Conservation (phyloP, 2,329 filamentous ascomycete species). For the Passalora sequoiae region DNA sequence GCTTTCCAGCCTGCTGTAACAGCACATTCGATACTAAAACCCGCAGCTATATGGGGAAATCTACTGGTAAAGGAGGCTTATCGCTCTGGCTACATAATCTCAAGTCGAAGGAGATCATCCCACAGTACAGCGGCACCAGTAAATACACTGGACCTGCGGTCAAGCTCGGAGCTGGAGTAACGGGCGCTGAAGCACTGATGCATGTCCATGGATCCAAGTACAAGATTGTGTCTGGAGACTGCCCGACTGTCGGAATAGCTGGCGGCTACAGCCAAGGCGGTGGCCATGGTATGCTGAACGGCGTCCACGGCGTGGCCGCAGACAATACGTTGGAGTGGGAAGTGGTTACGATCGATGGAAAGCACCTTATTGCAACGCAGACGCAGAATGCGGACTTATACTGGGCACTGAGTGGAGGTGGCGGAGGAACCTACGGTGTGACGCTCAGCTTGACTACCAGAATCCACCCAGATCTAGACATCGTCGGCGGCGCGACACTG, state of each 20-base stretch:
- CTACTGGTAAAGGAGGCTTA: constrained; percentile 56
- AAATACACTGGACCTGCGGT: constrained; percentile 19
- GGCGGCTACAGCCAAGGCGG: constrained; percentile 25
- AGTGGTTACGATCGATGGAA: constrained; percentile 52
- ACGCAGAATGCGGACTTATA: constrained; percentile 47
- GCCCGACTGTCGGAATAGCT: constrained; percentile 21
- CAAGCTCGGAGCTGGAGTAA: constrained; percentile 19
- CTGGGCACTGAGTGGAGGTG: constrained; percentile 49
- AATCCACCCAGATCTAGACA: constrained; percentile 12
- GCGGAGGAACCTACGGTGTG: constrained; percentile 45
- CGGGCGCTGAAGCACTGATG: constrained; percentile 13
- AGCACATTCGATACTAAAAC: too few species aligned
- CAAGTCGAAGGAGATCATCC: too few species aligned
- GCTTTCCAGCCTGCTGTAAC: too few species aligned
- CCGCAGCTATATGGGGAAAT: constrained; percentile 53
- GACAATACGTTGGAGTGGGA: constrained; percentile 21
- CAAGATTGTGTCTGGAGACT: constrained; percentile 15
- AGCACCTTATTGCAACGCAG: constrained; percentile 44
- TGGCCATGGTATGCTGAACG: constrained; percentile 16
- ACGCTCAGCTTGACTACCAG: constrained; percentile 19
- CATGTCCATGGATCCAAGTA: constrained; percentile 1
- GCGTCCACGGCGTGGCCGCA: constrained; percentile 20
- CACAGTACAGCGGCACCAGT: too few species aligned
- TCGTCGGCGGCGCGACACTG: neutral
- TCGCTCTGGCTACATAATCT: constrained; percentile 55